phyloP scores from a whole-genome alignment of 1,284 basidiomycete species.

The Melampsora americana region DNA sequence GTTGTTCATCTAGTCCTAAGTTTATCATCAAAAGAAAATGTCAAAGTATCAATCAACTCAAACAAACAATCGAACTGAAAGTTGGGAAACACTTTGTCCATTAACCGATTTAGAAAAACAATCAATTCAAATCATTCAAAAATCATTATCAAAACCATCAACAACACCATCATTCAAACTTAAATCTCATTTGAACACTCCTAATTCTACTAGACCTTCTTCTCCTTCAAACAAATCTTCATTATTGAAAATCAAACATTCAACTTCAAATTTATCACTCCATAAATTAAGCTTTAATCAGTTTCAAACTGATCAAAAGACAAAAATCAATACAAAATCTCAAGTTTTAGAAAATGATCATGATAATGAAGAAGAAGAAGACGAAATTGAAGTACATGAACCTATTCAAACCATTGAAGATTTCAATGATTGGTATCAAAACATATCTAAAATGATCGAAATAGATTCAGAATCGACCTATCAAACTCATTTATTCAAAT shows the following conservation, averaged over 20 bases:
- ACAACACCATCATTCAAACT: too few species aligned
- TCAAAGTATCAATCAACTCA: too few species aligned
- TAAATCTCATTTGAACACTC: background rate
- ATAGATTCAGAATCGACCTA: constrained; percentile 88
- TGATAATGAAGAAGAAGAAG: background rate
- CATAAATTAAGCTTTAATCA: background rate
- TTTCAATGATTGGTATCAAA: constrained; percentile 88
- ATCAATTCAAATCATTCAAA: constrained; percentile 25
- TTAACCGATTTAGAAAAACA: constrained; percentile 21
- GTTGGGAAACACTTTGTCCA: constrained; percentile 22
- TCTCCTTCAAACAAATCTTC: background rate
- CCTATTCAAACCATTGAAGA: constrained; percentile 82
- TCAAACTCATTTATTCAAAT: constrained; percentile 70
- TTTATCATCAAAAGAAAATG: too few species aligned
- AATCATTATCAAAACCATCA: constrained; percentile 5
- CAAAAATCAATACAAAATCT: too few species aligned
- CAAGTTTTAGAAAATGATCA: too few species aligned
- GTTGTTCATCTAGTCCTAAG: too few species aligned
- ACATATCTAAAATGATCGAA: constrained; percentile 78
- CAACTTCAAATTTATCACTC: background rate
- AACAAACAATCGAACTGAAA: constrained; percentile 17
- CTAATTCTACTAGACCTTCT: background rate
- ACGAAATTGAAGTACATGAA: constrained; percentile 60
- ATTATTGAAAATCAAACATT: background rate
- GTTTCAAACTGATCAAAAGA: background rate